Percentiles rank a stretch among this genome's conserved stretches.
These are phyloP conservation scores for Acer negundo DNA, from an alignment of 345 rosid genomes.

Conservation along the genomic window DNA sequence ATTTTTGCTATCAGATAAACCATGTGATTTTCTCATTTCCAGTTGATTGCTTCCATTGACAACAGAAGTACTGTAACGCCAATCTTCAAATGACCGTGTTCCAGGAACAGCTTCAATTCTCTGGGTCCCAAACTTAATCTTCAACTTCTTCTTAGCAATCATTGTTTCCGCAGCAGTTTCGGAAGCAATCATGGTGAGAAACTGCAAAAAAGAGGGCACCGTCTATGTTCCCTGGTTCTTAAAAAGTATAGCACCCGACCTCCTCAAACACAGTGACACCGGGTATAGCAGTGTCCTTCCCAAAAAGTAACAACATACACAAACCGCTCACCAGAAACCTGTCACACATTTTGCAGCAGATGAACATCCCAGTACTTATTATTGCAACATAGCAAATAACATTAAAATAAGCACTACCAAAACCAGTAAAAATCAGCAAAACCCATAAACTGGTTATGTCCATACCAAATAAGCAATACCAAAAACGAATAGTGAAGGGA, in stretches of 20 bases:
- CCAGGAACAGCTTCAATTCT: slow-evolving; percentile 33
- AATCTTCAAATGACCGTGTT: slow-evolving; percentile 21
- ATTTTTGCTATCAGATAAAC: slow-evolving; percentile 22
- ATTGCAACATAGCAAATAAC: neutral
- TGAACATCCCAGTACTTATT: neutral
- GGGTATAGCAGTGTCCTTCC: slow-evolving; percentile 19
- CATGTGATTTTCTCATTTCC: slow-evolving; percentile 17
- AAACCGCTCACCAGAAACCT: slow-evolving; percentile 6
- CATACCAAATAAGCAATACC: neutral
- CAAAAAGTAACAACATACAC: slow-evolving; percentile 12
- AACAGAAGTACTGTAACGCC: slow-evolving; percentile 18
- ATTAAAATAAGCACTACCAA: neutral
- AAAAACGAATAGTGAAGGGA: neutral
- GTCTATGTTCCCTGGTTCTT: neutral
- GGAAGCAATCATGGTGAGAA: slow-evolving; percentile 42
- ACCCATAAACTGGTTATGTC: neutral
- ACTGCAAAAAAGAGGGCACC: slow-evolving; percentile 8
- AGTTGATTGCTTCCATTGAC: slow-evolving; percentile 14
- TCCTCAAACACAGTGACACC: slow-evolving; percentile 14
- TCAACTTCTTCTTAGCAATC: slow-evolving; percentile 46
- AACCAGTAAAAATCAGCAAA: neutral
- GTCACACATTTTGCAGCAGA: neutral
- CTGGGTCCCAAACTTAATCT: slow-evolving; percentile 55
- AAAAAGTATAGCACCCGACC: neutral
- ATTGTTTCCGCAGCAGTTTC: slow-evolving; percentile 42